These are phyloP conservation scores for Uronychia setigera DNA, from an alignment of 73 alveolate species.

Conservation along the genomic window DNA sequence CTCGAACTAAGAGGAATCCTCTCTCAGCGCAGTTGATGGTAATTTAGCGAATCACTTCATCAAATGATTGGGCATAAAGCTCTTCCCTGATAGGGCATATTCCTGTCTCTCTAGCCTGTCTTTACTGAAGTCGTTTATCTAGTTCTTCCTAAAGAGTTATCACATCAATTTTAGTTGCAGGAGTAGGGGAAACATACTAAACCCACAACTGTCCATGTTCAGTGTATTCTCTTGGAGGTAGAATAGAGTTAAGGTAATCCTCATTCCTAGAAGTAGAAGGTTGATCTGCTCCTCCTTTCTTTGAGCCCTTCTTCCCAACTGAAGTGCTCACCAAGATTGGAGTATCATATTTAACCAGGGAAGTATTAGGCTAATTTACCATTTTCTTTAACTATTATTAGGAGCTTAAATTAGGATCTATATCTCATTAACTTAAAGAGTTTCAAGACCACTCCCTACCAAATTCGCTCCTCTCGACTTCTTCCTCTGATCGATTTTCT, in stretches of 20 bases:
- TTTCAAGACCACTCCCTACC: too few species aligned
- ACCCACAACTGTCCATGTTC: slow-evolving; percentile 89
- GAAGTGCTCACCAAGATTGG: slow-evolving; percentile 93
- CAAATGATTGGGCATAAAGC: slow-evolving; percentile 96
- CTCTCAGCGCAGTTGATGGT: slow-evolving; percentile 98
- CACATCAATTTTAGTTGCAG: slow-evolving; percentile 94
- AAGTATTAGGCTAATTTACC: slow-evolving; percentile 33
- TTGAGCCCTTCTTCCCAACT: slow-evolving; percentile 64
- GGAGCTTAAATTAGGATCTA: too few species aligned
- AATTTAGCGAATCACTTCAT: slow-evolving; percentile 93
- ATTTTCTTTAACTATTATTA: too few species aligned
- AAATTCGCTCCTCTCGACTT: too few species aligned
- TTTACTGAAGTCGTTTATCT: slow-evolving; percentile 87
- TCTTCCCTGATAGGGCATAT: slow-evolving; percentile 98
- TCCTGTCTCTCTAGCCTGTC: slow-evolving; percentile 98
- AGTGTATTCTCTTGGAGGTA: slow-evolving; percentile 94
- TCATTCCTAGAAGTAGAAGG: slow-evolving; percentile 64
- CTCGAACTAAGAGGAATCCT: slow-evolving; percentile 94
- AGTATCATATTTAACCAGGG: slow-evolving; percentile 90
- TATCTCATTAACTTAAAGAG: too few species aligned
- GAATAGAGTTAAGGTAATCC: slow-evolving; percentile 92
- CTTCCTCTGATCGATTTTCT: neutral
- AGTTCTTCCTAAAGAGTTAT: slow-evolving; percentile 88
- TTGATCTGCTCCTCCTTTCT: too few species aligned
- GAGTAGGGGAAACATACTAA: slow-evolving; percentile 85